Evolutionary conservation across 176 grass and related monocot genomes (phyloP), one percentile per base, ranked within the genome.

Genomic region (Coix lacrymajobi): DNA sequence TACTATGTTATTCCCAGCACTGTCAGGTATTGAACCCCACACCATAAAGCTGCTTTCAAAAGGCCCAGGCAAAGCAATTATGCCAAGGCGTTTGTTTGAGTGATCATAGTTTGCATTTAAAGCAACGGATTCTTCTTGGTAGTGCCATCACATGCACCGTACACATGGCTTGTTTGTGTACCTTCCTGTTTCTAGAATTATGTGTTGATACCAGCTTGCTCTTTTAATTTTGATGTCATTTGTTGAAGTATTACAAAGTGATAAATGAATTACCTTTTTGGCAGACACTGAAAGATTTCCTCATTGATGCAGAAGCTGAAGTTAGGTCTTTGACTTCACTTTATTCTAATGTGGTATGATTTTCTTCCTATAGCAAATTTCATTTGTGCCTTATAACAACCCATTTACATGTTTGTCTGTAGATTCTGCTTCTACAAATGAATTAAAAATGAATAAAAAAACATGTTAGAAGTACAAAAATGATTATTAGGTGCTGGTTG

Each of bases 301-400:
- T 99, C 58, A 66, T 69, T 87, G 87, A 76, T 65, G 96, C 91
- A 38, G 96, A 99, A 93, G 93, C 96, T 79, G 96, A 95, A 85
- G 93, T 99, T 82, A 95, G 96, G 66, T 69, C 96, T 68, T 87
- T 99, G 79, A 92, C 96, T 65, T 92, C 82, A 85, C 89, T 95
- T 83, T 99, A 99, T 92, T 88, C 96, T 65, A 90, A 84, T 76
- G 96, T 99, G 96, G 96, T 99, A 96, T 85, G 91, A 54, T 37
- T 71, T 66, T 77, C 45, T 68, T 19, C 10, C 15, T 67, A 65
- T 71, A 56, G 31, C 28, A 81, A 79, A 37, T 57, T 44, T 78
- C 40, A 74, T 79, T 46, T 31, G 12, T 26, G 11, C 13, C 69
- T 32, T 83, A 19, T 82, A 73, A 60, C 11, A 52, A 71, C 25